Conservation (phyloP, 2,329 filamentous ascomycete species). For the Pyrenophora teres region DNA sequence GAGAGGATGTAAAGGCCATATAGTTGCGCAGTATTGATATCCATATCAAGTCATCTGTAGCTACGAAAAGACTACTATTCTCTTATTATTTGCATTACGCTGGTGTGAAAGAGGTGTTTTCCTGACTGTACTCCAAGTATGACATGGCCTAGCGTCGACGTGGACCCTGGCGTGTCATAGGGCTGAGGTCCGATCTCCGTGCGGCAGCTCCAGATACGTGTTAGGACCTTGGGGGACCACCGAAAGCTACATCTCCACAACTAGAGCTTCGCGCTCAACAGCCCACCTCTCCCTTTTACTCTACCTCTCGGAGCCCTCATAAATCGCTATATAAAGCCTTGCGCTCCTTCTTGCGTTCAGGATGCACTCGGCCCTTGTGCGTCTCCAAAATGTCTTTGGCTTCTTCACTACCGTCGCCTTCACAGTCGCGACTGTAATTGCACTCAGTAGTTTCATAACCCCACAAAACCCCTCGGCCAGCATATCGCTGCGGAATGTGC, state of each 20-base stretch:
- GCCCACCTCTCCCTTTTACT: slow-evolving; percentile 2
- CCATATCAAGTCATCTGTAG: neutral
- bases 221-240: slow-evolving; percentile 27
- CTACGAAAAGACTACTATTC: neutral
- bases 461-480: slow-evolving; percentile 70
- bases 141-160: slow-evolving; percentile 2
- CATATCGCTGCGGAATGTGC: slow-evolving; percentile 73
- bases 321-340: neutral
- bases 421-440: slow-evolving; percentile 76
- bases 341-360: slow-evolving; percentile 1
- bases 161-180: slow-evolving; percentile 19
- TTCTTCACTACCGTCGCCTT: slow-evolving; percentile 97
- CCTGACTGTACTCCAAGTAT: neutral
- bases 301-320: neutral
- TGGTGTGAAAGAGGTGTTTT: neutral
- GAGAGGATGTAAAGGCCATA: neutral
- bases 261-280: slow-evolving; percentile 1
- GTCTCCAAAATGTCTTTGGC: slow-evolving; percentile 90
- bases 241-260: slow-evolving; percentile 16
- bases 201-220: slow-evolving; percentile 42
- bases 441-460: slow-evolving; percentile 74
- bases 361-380: slow-evolving; percentile 88
- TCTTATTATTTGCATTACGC: neutral
- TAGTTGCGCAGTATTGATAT: neutral
- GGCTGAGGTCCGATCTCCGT: slow-evolving; percentile 33